Evolutionary conservation across 2,329 filamentous ascomycete genomes (phyloP).

Genomic region (Neofusicoccum ribis): DNA sequence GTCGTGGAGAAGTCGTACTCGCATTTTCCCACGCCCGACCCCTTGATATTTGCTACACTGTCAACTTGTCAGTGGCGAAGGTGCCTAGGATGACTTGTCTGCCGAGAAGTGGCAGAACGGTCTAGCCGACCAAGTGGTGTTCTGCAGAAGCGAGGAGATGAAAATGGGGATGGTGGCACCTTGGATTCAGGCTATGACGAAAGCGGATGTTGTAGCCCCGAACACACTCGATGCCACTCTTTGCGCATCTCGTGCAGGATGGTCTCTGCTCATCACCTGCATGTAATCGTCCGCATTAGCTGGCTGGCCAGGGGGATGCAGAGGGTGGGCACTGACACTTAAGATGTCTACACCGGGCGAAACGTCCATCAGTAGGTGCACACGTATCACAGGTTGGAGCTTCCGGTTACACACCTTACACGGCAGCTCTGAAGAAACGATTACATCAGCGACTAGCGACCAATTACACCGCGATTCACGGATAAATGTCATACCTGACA

Average conservation of each 20-base stretch:
- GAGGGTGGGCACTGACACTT: conserved; percentile 24
- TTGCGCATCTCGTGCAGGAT: conserved; percentile 30
- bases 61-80: background rate
- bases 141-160: background rate
- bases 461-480: background rate
- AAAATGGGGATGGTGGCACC: conserved; percentile 21
- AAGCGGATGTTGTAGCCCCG: conserved; percentile 34
- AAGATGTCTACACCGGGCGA: conserved; percentile 25
- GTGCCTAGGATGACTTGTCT: background rate
- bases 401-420: conserved; percentile 15
- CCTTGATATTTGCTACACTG: conserved; percentile 28
- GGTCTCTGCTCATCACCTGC: conserved; percentile 31
- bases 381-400: background rate
- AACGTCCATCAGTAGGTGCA: background rate
- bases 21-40: conserved; percentile 27
- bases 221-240: conserved; percentile 32
- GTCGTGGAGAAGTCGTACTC: conserved; percentile 33
- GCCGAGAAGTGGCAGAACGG: background rate
- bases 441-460: conserved; percentile 2
- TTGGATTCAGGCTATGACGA: conserved; percentile 33
- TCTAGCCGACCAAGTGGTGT: background rate
- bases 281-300: background rate
- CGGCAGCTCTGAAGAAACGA: conserved; percentile 14
- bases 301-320: background rate
- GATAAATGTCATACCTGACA: conserved; percentile 14